A percentile compares a stretch with the other conserved stretches of the same genome.
These are phyloP conservation scores for Amanita thiersii DNA, from an alignment of 768 basidiomycete genomes.

Conservation along the genomic window DNA sequence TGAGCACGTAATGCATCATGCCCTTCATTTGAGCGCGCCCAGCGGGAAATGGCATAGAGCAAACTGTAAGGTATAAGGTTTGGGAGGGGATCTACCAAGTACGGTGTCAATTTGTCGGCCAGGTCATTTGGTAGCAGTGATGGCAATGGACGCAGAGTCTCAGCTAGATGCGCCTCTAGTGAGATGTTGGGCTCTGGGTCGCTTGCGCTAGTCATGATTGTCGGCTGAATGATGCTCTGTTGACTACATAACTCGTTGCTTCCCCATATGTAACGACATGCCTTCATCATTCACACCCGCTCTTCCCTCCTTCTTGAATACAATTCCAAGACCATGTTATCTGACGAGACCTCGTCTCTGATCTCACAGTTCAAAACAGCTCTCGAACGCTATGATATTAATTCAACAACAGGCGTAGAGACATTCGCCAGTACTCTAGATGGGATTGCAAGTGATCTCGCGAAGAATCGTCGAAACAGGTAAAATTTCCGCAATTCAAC, in stretches of 20 bases:
- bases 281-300: not conserved
- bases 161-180: conserved; percentile 54
- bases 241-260: conserved; percentile 3
- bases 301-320: too few species aligned
- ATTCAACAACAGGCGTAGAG: conserved; percentile 21
- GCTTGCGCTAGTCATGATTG: conserved; percentile 15
- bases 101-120: conserved; percentile 29
- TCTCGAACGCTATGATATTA: conserved; percentile 34
- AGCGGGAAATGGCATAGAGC: conserved; percentile 53
- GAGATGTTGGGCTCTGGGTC: conserved; percentile 48
- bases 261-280: conserved; percentile 14
- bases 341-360: conserved; percentile 18
- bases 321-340: too few species aligned
- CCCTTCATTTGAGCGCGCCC: conserved; percentile 54
- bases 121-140: conserved; percentile 37
- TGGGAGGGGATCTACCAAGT: conserved; percentile 26
- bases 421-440: conserved; percentile 37
- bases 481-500: conserved; percentile 10
- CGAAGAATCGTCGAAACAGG: conserved; percentile 34
- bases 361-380: conserved; percentile 28
- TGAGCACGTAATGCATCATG: conserved; percentile 25
- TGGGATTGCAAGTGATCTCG: conserved; percentile 40
- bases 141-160: conserved; percentile 36
- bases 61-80: conserved; percentile 55
- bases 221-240: conserved; percentile 11